phyloP scores from a whole-genome alignment of 768 basidiomycete genomes.

The Daedaleopsis sinensis region DNA sequence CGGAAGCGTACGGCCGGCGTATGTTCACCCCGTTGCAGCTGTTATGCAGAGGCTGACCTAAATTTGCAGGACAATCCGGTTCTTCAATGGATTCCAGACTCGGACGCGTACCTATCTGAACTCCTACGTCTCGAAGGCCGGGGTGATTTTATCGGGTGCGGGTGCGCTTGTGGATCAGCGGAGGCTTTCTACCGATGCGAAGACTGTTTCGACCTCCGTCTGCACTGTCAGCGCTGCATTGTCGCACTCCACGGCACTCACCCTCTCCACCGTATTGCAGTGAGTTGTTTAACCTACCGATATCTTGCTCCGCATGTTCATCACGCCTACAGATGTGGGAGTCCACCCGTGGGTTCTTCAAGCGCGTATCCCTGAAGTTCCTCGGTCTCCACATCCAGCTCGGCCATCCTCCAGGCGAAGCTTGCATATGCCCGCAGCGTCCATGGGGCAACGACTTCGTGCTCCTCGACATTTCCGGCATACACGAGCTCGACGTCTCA shows the following conservation, averaged over 20 bases:
- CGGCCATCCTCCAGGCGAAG: constrained; percentile 21
- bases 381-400: constrained; percentile 30
- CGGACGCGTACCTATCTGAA: not conserved
- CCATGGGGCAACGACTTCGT: constrained; percentile 14
- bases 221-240: not conserved
- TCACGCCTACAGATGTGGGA: not conserved
- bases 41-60: too few relatives aligned
- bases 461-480: constrained; percentile 29
- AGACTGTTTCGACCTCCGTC: not conserved
- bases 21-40: too few relatives aligned
- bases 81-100: not conserved
- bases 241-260: constrained; percentile 2
- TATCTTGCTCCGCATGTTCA: too few relatives aligned
- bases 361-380: constrained; percentile 8
- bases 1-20: not conserved
- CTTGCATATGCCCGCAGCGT: constrained; percentile 9
- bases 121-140: constrained; percentile 9
- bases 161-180: not conserved
- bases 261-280: constrained; percentile 25
- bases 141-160: not conserved
- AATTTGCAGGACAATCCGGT: constrained; percentile 5
- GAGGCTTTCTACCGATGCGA: not conserved
- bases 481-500: constrained; percentile 26
- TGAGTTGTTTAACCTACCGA: too few relatives aligned
- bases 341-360: not conserved